phyloP scores from a whole-genome alignment of 257 asterid genomes.

The Schizonepeta tenuifolia region DNA sequence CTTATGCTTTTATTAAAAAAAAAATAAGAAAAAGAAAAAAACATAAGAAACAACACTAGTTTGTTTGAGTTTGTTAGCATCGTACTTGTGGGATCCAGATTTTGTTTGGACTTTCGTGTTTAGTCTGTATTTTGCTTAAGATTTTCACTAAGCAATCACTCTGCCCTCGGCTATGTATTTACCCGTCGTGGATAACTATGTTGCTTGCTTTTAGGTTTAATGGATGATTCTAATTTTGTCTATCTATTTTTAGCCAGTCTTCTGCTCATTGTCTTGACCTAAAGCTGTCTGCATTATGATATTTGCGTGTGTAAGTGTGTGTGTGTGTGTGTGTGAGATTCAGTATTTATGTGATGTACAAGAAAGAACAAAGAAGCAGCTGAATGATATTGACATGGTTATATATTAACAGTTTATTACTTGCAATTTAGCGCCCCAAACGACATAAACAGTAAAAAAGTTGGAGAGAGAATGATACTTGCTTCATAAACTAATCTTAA shows the following conservation, averaged over 20 bases:
- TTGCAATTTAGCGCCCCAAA: not conserved
- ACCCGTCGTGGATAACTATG: not conserved
- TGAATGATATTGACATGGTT: not conserved
- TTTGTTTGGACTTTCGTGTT: not conserved
- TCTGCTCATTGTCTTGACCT: not conserved
- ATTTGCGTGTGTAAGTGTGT: not conserved
- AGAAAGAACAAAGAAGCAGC: conserved; percentile 26
- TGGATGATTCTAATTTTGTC: not conserved
- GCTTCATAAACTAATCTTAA: conserved; percentile 31
- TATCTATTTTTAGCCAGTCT: not conserved
- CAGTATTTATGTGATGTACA: not conserved
- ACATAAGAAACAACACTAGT: conserved; percentile 16
- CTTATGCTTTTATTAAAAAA: conserved; percentile 28
- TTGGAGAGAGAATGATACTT: not conserved
- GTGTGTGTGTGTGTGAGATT: not conserved
- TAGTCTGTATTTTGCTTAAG: not conserved
- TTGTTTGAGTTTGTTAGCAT: conserved; percentile 4
- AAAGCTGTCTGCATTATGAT: not conserved
- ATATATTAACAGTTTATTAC: not conserved
- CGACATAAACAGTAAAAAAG: not conserved
- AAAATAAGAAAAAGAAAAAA: too few species aligned
- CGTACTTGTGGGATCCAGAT: conserved; percentile 14
- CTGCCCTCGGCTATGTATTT: conserved; percentile 15
- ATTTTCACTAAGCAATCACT: not conserved
- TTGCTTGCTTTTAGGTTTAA: conserved; percentile 14